These are phyloP conservation scores for Cucumis hystrix DNA, from an alignment of 306 rosid genomes.

Conservation along the genomic window DNA sequence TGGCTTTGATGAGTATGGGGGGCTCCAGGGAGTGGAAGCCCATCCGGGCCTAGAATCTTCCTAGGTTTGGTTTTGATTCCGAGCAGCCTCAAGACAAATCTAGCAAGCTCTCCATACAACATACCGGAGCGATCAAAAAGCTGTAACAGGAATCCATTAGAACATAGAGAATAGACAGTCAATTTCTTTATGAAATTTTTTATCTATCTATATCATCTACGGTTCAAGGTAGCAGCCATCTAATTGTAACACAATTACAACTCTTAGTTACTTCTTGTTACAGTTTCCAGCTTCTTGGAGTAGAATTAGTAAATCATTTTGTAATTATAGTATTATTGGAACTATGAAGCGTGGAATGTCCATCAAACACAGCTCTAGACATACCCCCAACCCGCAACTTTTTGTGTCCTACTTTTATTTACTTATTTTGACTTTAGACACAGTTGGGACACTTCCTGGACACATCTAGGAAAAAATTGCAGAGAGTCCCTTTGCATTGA, in stretches of 20 bases:
- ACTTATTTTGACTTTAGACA: too few species aligned
- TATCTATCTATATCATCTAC: background rate
- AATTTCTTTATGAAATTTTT: background rate
- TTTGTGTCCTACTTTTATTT: too few species aligned
- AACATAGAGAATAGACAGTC: too few species aligned
- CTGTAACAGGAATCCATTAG: slow-evolving; percentile 23
- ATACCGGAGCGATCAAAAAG: slow-evolving; percentile 82
- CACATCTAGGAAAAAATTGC: too few species aligned
- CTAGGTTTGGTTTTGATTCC: slow-evolving; percentile 50
- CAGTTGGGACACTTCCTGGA: too few species aligned
- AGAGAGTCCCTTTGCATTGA: too few species aligned
- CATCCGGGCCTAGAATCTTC: slow-evolving; percentile 51
- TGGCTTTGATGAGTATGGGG: slow-evolving; percentile 19
- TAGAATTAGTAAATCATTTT: background rate
- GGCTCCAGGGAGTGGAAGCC: slow-evolving; percentile 38
- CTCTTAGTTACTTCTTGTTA: background rate
- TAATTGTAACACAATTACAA: background rate
- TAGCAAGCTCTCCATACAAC: slow-evolving; percentile 86
- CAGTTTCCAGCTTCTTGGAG: background rate
- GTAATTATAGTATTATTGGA: background rate
- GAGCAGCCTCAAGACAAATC: slow-evolving; percentile 67
- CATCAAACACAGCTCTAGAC: too few species aligned
- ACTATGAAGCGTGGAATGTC: too few species aligned
- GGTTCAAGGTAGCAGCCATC: background rate
- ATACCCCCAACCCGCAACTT: too few species aligned